Percentiles rank a stretch among this genome's conserved stretches.
Conservation (phyloP, 1,139 yeast genomes). For the Pichia sp. region DNA sequence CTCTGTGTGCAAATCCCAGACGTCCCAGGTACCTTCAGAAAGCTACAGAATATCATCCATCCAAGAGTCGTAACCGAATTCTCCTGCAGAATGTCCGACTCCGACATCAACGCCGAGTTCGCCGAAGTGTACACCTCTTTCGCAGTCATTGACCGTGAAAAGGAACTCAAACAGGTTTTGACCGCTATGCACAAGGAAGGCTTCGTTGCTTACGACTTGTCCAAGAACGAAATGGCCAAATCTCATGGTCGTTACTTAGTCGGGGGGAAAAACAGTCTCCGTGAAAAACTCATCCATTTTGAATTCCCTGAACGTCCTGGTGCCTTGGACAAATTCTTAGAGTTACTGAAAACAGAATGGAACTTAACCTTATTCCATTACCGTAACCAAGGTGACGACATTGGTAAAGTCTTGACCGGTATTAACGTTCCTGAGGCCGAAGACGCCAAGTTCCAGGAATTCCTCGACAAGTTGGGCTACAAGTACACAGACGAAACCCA, state of each 20-base stretch:
- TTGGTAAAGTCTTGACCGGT: slow-evolving; percentile 89
- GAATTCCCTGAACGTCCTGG: slow-evolving; percentile 98
- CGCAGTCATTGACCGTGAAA: slow-evolving; percentile 68
- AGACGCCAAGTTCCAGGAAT: slow-evolving; percentile 55
- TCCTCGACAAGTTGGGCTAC: slow-evolving; percentile 71
- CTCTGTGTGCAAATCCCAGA: slow-evolving; percentile 89
- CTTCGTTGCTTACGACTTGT: slow-evolving; percentile 74
- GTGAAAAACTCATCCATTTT: slow-evolving; percentile 76
- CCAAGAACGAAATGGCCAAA: slow-evolving; percentile 91
- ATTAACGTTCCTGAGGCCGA: slow-evolving; percentile 77
- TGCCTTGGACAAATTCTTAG: slow-evolving; percentile 76
- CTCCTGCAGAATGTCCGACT: slow-evolving; percentile 58
- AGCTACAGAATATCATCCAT: slow-evolving; percentile 66
- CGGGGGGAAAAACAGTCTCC: slow-evolving; percentile 74
- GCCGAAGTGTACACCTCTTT: slow-evolving; percentile 89
- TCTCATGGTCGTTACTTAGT: slow-evolving; percentile 93
- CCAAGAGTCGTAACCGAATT: slow-evolving; percentile 94
- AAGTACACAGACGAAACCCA: slow-evolving; percentile 77
- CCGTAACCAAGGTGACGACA: slow-evolving; percentile 93
- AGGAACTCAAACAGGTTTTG: slow-evolving; percentile 45
- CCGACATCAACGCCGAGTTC: slow-evolving; percentile 24
- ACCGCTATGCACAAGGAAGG: slow-evolving; percentile 40
- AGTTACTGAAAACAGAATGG: slow-evolving; percentile 72
- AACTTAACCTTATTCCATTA: slow-evolving; percentile 91
- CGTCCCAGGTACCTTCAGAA: slow-evolving; percentile 80